phyloP scores from a whole-genome alignment of 345 rosid genomes.

The Boechera retrofracta region DNA sequence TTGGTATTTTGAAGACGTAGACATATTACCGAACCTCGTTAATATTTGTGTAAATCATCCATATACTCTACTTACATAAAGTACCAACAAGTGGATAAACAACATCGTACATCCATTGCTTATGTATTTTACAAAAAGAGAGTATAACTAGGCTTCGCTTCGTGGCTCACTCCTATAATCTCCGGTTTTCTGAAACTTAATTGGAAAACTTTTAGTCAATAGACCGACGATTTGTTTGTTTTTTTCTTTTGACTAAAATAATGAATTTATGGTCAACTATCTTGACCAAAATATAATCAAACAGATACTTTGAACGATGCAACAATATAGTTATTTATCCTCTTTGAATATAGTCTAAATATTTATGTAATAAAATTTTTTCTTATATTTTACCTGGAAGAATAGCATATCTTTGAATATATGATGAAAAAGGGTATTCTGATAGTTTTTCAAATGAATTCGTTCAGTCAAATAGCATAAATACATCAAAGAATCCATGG shows the following conservation, averaged over 20 bases:
- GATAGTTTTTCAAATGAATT: neutral
- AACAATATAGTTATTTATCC: neutral
- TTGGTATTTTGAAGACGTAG: too few species aligned
- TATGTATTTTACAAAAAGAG: too few species aligned
- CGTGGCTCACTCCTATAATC: neutral
- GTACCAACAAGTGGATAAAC: too few species aligned
- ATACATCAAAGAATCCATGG: neutral
- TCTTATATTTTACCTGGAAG: neutral
- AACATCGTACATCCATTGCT: too few species aligned
- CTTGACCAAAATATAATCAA: conserved; percentile 18
- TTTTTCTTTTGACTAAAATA: neutral
- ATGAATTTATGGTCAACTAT: conserved; percentile 12
- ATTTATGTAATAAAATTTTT: neutral
- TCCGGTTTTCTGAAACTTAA: neutral
- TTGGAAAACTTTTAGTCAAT: neutral
- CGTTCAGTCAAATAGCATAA: neutral
- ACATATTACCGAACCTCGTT: too few species aligned
- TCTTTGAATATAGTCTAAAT: neutral
- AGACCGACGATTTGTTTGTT: neutral
- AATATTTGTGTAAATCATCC: too few species aligned
- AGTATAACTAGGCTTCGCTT: too few species aligned
- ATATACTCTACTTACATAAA: too few species aligned
- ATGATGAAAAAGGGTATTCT: neutral
- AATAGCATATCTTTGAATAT: neutral
- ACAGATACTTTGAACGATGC: conserved; percentile 2